Base-by-base conservation (phyloP, 768 basidiomycete genomes). In the Filobasidium wieringae region DNA sequence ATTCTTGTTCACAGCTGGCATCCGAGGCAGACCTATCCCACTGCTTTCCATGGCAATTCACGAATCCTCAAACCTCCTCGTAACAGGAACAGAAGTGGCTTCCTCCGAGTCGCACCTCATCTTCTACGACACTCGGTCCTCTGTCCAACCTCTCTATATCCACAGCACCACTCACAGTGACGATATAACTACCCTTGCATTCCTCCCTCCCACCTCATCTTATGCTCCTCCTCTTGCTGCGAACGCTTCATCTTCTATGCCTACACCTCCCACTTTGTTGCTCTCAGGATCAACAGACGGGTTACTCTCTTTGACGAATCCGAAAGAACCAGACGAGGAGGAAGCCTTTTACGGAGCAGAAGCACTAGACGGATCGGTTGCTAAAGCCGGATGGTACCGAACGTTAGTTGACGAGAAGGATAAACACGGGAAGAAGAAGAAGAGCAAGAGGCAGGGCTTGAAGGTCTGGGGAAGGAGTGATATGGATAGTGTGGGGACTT, bases 401-500 rank as follows among this genome's bases (percentile, higher is more conserved):
- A 1, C 86, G 83, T 84, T 68, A 19, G 50, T 68, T 31, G 56
- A 68, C 24, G 69, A 72, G 57, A 32, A 54, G 51, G 53, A 39
- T 4, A 67, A 62, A 15, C 22, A 47, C 22, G 22, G 22, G 19
- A 47, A 47, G 43, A 6, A 4, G 43, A 33, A 54, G 51, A 47
- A 24, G 22, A 31, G 32, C 32, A 55, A 33, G 32, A 30, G 45
- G 36, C 53, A 27, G 27, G 57, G 60, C 7, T 62, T 68, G 55
- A 67, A 60, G 27, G 66, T 90, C 7, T 95, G 90, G 89, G 85
- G 84, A 24, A 80, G 82, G 11, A 91, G 88, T 63, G 92, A 95
- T 74, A 95, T 95, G 91, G 90, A 96, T 72, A 89, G 87, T 0
- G 86, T 92, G 63, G 85, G 86, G 56, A 78, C 81, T 14, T 96